Evolutionary conservation across 805 yeast species (phyloP).

Genomic region (Kurtzmaniella cleridarum): DNA sequence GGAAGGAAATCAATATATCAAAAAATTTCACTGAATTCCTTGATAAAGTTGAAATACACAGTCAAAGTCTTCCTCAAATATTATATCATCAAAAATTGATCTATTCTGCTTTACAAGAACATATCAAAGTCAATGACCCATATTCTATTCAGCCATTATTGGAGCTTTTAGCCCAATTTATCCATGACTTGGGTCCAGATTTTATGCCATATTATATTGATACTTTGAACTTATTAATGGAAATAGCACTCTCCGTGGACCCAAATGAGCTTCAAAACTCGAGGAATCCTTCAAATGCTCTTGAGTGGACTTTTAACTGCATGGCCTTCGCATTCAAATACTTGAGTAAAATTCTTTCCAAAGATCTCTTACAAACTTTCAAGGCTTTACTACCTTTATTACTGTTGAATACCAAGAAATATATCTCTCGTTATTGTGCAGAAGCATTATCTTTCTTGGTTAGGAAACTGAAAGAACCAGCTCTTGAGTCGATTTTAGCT

Average conservation of each 20-base stretch:
- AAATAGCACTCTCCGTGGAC: conserved; percentile 34
- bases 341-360: conserved; percentile 56
- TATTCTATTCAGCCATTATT: conserved; percentile 74
- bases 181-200: conserved; percentile 90
- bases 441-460: conserved; percentile 84
- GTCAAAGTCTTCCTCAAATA: conserved; percentile 76
- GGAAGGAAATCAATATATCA: conserved; percentile 84
- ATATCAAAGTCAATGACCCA: conserved; percentile 53
- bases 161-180: conserved; percentile 74
- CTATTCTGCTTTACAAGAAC: conserved; percentile 41
- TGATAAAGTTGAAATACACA: conserved; percentile 46
- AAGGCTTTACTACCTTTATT: conserved; percentile 58
- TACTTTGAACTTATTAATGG: conserved; percentile 47
- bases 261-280: conserved; percentile 48
- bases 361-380: conserved; percentile 68
- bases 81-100: conserved; percentile 64
- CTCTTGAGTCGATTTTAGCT: conserved; percentile 42
- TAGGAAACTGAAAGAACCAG: conserved; percentile 53
- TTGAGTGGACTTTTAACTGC: conserved; percentile 82
- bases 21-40: conserved; percentile 62
- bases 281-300: conserved; percentile 50
- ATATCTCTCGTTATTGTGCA: conserved; percentile 77
- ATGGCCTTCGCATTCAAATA: conserved; percentile 89
- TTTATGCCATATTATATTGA: conserved; percentile 60
- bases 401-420: conserved; percentile 49